Evolutionary conservation across 2,329 filamentous ascomycete species (phyloP), one percentile per base, ranked within the genome.

Genomic region (Moelleriella libera): DNA sequence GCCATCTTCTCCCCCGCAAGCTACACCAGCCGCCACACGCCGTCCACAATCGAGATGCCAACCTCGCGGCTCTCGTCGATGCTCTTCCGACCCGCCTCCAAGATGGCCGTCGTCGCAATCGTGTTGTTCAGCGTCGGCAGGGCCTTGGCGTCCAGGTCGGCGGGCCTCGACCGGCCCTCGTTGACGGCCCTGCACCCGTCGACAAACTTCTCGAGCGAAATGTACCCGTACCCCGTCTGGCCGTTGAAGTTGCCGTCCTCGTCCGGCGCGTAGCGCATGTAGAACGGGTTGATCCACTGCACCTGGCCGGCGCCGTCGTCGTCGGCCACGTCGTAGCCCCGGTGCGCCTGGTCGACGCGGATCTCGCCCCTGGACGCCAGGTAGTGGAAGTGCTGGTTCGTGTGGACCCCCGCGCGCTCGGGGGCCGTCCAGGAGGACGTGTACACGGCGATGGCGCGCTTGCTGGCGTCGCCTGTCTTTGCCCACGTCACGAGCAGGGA

Each of bases 301-400:
- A 95, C 66, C 60, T 81, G 76, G 41, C 77, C 78, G 2, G 70
- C 69, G 21, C 21, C 21, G 21, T 67, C 75, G 62, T 96, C 89
- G 54, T 88, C 85, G n/a, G 89, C 88, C 9, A 96, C 84, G 59
- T 96, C 88, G 68, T 96, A 96, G 44, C 89, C 89, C 47, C 89
- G 79, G 74, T 94, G 94, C 43, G 88, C 89, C 68, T 96, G 90
- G 69, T 96, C 87, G 58, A 94, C 78, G 50, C 86, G 80, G 57
- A 96, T 80, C 68, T 96, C 89, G 53, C 89, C 89, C 48, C 82
- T 78, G 50, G 78, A 76, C 3, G 79, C 89, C 69, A 96, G 83
- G 69, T 92, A 95, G 68, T 96, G 89, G 72, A 96, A 96, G 68
- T 95, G 92, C 69, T 96, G 89, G 64, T 94, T 94, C 2, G 84